Conservation (phyloP, 2,329 filamentous ascomycete genomes). For the Microdochium bolleyi region DNA sequence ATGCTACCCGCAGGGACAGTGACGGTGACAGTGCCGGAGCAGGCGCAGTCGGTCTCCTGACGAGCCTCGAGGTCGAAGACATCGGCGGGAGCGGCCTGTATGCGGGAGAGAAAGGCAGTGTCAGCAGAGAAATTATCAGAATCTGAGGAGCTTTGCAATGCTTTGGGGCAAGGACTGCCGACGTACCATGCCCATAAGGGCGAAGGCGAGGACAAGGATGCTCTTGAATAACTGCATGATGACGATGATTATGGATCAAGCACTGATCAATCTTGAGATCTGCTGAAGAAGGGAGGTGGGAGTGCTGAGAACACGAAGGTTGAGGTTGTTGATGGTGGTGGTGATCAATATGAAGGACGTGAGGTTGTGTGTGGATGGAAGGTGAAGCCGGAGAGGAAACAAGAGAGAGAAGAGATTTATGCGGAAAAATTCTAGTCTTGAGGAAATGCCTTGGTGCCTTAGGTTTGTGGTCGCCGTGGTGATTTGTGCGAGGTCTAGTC, state of each 20-base stretch:
- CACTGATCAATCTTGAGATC: conserved; percentile 4
- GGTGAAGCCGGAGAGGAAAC: neutral
- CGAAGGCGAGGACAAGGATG: conserved; percentile 12
- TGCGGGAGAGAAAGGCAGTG: neutral
- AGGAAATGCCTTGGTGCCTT: neutral
- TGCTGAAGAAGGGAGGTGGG: conserved; percentile 4
- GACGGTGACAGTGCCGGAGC: conserved; percentile 11
- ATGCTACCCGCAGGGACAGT: conserved; percentile 5
- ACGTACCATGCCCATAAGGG: conserved; percentile 17
- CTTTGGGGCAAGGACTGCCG: neutral
- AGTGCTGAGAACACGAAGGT: neutral
- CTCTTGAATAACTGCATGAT: conserved; percentile 19
- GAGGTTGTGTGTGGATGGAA: neutral
- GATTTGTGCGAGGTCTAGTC: neutral
- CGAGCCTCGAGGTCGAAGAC: conserved; percentile 4
- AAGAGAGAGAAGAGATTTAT: neutral
- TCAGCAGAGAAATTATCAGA: neutral
- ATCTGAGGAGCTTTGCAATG: neutral
- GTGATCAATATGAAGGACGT: neutral
- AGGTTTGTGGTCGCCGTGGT: neutral
- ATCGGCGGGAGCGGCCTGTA: conserved; percentile 1
- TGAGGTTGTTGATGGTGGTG: neutral
- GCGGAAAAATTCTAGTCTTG: neutral
- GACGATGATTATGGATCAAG: conserved; percentile 3
- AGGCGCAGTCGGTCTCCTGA: conserved; percentile 12